Conservation (phyloP, 2,329 filamentous ascomycete species). For the Xylaria sp. region DNA sequence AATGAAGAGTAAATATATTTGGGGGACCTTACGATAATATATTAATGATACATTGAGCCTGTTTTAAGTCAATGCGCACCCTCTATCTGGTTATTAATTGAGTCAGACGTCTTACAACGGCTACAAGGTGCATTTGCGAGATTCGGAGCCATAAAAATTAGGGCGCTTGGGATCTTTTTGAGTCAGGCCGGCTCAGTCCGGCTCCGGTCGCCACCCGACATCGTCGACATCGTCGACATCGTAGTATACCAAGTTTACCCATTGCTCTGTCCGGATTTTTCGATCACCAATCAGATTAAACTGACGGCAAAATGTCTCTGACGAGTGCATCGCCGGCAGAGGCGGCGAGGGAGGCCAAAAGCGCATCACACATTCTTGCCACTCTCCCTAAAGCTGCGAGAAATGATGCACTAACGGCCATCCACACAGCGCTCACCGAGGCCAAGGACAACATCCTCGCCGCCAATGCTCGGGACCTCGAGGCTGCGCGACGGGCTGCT, state of each 20-base stretch:
- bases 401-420: conserved; percentile 85
- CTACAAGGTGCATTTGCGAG: conserved; percentile 8
- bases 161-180: conserved; percentile 9
- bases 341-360: conserved; percentile 80
- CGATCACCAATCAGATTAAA: neutral
- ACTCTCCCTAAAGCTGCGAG: conserved; percentile 79
- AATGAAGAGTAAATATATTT: no score
- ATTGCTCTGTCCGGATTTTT: neutral
- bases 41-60: no score
- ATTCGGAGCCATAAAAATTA: conserved; percentile 27
- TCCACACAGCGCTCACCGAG: conserved; percentile 79
- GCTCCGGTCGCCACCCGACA: conserved; percentile 27
- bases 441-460: conserved; percentile 81
- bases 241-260: neutral
- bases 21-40: no score
- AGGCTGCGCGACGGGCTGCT: conserved; percentile 77
- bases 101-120: neutral
- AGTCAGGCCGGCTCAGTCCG: conserved; percentile 31
- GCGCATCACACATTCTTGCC: conserved; percentile 84
- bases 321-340: conserved; percentile 84
- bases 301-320: conserved; percentile 75
- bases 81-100: neutral
- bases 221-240: no score
- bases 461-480: conserved; percentile 87
- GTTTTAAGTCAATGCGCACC: neutral